Base-by-base conservation (phyloP, 2,329 filamentous ascomycete species). In the Paramyrothecium roridum region DNA sequence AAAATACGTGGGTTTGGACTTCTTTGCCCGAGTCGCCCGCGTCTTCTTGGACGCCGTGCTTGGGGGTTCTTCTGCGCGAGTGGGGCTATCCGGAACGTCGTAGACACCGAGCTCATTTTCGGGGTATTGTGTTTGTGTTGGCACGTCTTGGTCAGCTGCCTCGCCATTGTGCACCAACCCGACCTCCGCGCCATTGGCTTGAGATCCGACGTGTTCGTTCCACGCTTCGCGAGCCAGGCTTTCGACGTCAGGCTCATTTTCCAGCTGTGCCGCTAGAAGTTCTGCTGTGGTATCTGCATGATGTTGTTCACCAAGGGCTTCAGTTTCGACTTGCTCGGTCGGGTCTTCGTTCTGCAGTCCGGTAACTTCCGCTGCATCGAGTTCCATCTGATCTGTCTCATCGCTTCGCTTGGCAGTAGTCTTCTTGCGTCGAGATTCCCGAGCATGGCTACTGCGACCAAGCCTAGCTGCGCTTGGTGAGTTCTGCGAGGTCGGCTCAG, bases 1-100 rank as follows among this genome's bases (percentile, higher is more conserved):
- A 58, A 76, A 77, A 54, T 72, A 78, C 19, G 76, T 77, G 11
- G 76, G 75, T 62, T 82, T 82, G 50, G 75, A 70, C 66, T 78
- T 81, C 67, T 78, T 80, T 47, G 71, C 70, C 54, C 71, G 67
- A 33, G 72, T 72, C 34, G 75, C 68, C 23, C 71, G 67, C 43
- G 64, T 55, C 57, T 60, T 66, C 57, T 66, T 68, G 40, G 61
- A 20, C 4, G 50, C 54, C 46, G 61, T 53, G 48, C 62, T 65
- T 8, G 63, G 62, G 8, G 62, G 59, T 34, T 60, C 57, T 12
- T 61, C 57, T 22, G 53, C 50, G 17, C 58, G 54, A n/a, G 57
- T 22, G 3, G 65, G 63, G 40, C 61, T 65, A 50, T 59, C 60
- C 2, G 64, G 65, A 40, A 65, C 57, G 22, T 67, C 63, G 17